Evolutionary conservation across 768 basidiomycete genomes (phyloP), one percentile per base, ranked within the genome.

Genomic region (Suillus occidentalis): DNA sequence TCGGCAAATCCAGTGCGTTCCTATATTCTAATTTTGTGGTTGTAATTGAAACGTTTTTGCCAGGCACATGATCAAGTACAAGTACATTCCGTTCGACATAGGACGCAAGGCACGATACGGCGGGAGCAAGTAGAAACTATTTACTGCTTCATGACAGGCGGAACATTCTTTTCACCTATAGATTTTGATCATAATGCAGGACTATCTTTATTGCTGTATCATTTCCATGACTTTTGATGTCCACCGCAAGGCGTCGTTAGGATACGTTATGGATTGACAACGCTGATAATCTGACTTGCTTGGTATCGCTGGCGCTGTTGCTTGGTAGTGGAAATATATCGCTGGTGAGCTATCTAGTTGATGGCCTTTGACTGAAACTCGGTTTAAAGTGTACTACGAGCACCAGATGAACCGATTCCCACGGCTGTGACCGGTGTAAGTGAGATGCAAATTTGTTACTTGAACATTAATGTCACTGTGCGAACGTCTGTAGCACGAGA

Each of bases 41-140:
- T n/a, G 59, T 34, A 53, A 31, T 64, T 60, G 22, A 59, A 42
- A 40, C 36, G 28, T 56, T n/a, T 42, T 13, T 68, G n/a, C 20
- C 72, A 96, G 94, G 72, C 97, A 99, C 78, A 99, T 99, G 97
- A 91, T 97, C 82, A 97, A 97, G 78, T 99, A 98, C 83, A 94
- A 94, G 76, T 98, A 95, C 79, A 82, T 96, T 65, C 95, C 96
- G 28, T 98, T 96, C 78, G 97, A 98, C 74, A 84, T 98, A 66
- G 97, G 95, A 37, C 90, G 95, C 73, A 98, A 98, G 81, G 83
- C 92, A 64, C 88, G 92, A 53, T 98, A 96, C 68, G 92, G 92
- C 58, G 80, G 81, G 61, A 70, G 80, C 66, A 85, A 84, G 73
- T 89, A 74, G 68, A 22, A n/a, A 58, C 14, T 36, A 42, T 50